Percentiles rank a stretch among this genome's conserved stretches.
Evolutionary conservation across 2,329 filamentous ascomycete genomes (phyloP).

Genomic region (Xylaria digitata): DNA sequence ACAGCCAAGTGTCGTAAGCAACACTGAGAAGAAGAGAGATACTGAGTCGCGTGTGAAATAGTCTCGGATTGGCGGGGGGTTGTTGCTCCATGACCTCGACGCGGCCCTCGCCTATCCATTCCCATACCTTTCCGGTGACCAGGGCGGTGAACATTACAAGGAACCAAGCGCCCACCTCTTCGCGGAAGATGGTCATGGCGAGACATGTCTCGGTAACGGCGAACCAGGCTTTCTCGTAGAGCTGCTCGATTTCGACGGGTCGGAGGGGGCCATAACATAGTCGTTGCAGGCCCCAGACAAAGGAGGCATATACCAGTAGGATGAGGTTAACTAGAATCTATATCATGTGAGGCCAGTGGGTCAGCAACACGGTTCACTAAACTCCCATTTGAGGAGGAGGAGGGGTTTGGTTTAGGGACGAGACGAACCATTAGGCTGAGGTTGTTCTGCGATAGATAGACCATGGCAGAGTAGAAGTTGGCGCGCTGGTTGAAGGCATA

Average conservation of each 20-base stretch:
- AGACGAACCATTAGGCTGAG: constrained; percentile 85
- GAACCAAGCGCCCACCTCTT: constrained; percentile 94
- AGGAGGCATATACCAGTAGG: constrained; percentile 80
- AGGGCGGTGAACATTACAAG: constrained; percentile 95
- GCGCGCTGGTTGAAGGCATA: constrained; percentile 94
- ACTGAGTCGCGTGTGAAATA: constrained; percentile 87
- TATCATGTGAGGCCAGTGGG: neutral
- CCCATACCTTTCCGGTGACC: constrained; percentile 95
- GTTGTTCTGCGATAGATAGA: constrained; percentile 96
- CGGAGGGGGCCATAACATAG: constrained; percentile 91
- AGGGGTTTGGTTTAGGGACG: constrained; percentile 3
- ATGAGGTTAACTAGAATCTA: constrained; percentile 92
- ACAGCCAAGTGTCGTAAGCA: constrained; percentile 81
- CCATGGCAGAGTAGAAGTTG: constrained; percentile 98
- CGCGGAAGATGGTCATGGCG: constrained; percentile 97
- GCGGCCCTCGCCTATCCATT: constrained; percentile 95
- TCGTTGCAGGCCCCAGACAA: constrained; percentile 89
- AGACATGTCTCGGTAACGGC: constrained; percentile 96
- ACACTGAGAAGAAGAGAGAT: constrained; percentile 83
- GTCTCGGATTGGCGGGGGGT: constrained; percentile 84
- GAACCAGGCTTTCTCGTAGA: constrained; percentile 98
- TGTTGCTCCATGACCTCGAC: constrained; percentile 97
- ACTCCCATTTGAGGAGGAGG: neutral
- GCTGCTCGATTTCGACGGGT: constrained; percentile 93
- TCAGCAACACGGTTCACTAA: constrained; percentile 29